Conservation (phyloP, 148 eudicot species). For the Camellia granthamiana region DNA sequence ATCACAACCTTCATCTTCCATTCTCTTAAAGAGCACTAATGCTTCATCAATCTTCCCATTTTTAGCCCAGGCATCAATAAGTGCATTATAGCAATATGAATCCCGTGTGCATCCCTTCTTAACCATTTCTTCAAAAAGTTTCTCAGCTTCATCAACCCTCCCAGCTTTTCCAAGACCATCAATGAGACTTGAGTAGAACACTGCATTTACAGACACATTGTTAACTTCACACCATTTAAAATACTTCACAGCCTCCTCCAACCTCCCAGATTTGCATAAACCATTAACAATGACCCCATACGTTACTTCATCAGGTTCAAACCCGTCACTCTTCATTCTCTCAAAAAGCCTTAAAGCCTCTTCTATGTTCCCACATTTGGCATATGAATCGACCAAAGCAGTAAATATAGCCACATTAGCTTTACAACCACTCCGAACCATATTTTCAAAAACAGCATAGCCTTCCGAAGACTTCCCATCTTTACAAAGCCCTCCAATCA, state of each 20-base stretch:
- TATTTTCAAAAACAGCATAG: constrained; percentile 56
- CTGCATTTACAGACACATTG: constrained; percentile 52
- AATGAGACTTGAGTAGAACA: constrained; percentile 76
- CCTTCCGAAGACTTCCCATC: constrained; percentile 69
- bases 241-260: constrained; percentile 76
- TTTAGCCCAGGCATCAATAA: constrained; percentile 73
- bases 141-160: constrained; percentile 68
- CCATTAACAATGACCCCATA: constrained; percentile 83
- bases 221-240: constrained; percentile 47
- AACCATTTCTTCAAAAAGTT: constrained; percentile 77
- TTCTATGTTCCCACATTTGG: constrained; percentile 59
- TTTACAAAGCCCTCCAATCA: constrained; percentile 90
- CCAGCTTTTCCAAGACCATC: constrained; percentile 89
- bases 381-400: constrained; percentile 69
- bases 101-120: constrained; percentile 73
- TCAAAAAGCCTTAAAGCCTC: constrained; percentile 60
- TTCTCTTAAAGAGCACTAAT: constrained; percentile 50
- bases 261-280: constrained; percentile 74
- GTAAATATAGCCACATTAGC: constrained; percentile 83
- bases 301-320: constrained; percentile 78
- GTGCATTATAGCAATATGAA: constrained; percentile 89
- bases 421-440: constrained; percentile 59
- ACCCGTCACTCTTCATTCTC: constrained; percentile 67
- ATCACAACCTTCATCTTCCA: constrained; percentile 88
- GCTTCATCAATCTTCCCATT: constrained; percentile 68